Conservation (phyloP, 192 early-diverging fungal genomes). For the Entrophospora sp. region DNA sequence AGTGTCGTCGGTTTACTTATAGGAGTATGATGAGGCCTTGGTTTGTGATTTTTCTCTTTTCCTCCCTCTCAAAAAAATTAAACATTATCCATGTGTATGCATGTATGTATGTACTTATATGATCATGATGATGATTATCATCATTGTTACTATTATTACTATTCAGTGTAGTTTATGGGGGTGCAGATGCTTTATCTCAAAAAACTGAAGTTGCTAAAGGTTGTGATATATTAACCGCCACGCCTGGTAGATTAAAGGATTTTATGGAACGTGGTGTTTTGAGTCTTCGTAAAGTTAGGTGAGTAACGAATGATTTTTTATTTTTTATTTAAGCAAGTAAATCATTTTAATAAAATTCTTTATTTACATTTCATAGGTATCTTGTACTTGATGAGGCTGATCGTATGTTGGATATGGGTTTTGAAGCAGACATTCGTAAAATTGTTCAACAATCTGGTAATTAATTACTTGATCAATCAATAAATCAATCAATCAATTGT, state of each 20-base stretch:
- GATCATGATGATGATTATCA: no score
- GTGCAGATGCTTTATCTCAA: conserved; percentile 71
- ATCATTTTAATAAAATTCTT: neutral
- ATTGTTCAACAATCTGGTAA: conserved; percentile 55
- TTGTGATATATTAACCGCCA: conserved; percentile 88
- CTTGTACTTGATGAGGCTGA: conserved; percentile 80
- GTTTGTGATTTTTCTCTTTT: conserved; percentile 25
- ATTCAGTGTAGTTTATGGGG: conserved; percentile 91
- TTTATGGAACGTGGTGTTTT: conserved; percentile 77
- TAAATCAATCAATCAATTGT: neutral
- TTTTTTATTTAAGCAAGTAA: neutral
- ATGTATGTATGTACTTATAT: no score
- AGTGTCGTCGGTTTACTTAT: conserved; percentile 49
- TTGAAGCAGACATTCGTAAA: conserved; percentile 84
- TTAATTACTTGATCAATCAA: neutral
- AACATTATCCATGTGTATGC: no score
- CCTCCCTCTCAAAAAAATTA: no score
- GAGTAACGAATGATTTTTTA: conserved; percentile 29
- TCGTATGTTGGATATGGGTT: conserved; percentile 98
- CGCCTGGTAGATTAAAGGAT: conserved; percentile 88
- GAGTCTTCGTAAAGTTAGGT: conserved; percentile 64
- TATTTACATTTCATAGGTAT: conserved; percentile 25
- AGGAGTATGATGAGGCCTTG: conserved; percentile 43
- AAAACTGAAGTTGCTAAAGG: conserved; percentile 70
- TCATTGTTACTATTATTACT: no score